Conservation (phyloP, 1,284 basidiomycete species). For the Fomitopsis palustris region DNA sequence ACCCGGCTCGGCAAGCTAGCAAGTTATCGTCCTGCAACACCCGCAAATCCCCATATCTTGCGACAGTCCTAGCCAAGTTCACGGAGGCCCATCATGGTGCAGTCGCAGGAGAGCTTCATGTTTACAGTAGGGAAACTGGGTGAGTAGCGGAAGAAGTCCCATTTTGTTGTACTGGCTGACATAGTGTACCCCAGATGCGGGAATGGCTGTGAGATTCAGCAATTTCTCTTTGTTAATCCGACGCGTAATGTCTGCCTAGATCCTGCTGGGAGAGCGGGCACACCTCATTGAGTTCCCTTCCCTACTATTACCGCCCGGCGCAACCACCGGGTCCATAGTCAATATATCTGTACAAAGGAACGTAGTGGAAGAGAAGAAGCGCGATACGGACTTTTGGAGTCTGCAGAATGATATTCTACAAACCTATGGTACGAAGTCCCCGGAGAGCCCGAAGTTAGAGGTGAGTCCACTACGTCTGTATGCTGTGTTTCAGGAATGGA, state of each 20-base stretch:
- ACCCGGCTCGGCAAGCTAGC: too few relatives aligned
- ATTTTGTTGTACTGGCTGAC: not conserved
- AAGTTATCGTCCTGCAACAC: too few relatives aligned
- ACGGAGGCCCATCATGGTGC: constrained; percentile 18
- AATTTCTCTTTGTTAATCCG: constrained; percentile 1
- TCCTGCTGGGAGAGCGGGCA: constrained; percentile 86
- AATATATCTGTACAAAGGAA: constrained; percentile 93
- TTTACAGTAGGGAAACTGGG: constrained; percentile 75
- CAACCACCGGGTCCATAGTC: constrained; percentile 91
- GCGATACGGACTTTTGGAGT: constrained; percentile 77
- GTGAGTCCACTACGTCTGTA: constrained; percentile 35
- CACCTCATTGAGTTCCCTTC: constrained; percentile 97
- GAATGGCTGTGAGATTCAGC: constrained; percentile 66
- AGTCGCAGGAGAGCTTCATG: constrained; percentile 51
- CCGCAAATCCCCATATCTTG: too few relatives aligned
- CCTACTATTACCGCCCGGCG: constrained; percentile 84
- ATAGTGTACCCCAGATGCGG: constrained; percentile 51
- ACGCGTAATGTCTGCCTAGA: constrained; percentile 42
- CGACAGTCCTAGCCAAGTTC: too few relatives aligned
- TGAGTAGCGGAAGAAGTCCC: constrained; percentile 25
- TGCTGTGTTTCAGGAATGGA: not conserved
- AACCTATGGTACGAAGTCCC: constrained; percentile 67
- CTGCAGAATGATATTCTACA: constrained; percentile 80
- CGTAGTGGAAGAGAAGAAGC: constrained; percentile 72
- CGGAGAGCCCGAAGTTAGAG: constrained; percentile 69